Evolutionary conservation across 2,329 filamentous ascomycete species (phyloP).

Genomic region (Apiospora phragmitis): DNA sequence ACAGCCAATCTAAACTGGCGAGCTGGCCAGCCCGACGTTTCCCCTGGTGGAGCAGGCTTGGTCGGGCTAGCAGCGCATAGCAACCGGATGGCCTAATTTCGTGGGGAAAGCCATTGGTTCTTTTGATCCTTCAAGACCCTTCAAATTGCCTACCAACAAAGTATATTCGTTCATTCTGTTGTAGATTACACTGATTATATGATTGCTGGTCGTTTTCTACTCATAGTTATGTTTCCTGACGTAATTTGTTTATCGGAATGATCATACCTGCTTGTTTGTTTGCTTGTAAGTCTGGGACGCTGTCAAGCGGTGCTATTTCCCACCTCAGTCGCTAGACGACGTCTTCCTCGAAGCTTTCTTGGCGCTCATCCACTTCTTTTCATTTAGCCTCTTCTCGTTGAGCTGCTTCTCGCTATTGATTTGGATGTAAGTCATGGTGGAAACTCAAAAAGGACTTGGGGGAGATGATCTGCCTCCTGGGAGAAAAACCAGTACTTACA

Average conservation of each 20-base stretch:
- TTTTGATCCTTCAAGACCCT: not conserved
- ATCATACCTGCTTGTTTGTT: too few relatives aligned
- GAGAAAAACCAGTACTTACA: conserved; percentile 37
- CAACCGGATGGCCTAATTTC: not conserved
- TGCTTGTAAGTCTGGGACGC: not conserved
- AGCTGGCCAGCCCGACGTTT: not conserved
- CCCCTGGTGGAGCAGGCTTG: not conserved
- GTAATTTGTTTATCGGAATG: too few relatives aligned
- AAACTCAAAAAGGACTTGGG: not conserved
- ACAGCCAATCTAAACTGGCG: not conserved
- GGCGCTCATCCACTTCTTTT: conserved; percentile 49
- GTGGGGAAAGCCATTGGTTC: not conserved
- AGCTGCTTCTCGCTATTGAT: conserved; percentile 47
- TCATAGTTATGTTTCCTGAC: not conserved
- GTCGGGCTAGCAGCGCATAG: not conserved
- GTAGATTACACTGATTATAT: not conserved
- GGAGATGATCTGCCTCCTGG: not conserved
- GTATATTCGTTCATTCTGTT: not conserved
- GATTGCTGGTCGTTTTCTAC: not conserved
- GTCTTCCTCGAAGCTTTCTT: conserved; percentile 51
- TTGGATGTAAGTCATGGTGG: conserved; percentile 16
- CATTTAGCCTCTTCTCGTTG: conserved; percentile 43
- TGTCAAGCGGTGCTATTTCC: not conserved
- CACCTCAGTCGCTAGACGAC: conserved; percentile 8
- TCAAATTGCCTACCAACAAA: not conserved